Evolutionary conservation across 257 asterid genomes (phyloP).

Genomic region (Solanum stenotomum): DNA sequence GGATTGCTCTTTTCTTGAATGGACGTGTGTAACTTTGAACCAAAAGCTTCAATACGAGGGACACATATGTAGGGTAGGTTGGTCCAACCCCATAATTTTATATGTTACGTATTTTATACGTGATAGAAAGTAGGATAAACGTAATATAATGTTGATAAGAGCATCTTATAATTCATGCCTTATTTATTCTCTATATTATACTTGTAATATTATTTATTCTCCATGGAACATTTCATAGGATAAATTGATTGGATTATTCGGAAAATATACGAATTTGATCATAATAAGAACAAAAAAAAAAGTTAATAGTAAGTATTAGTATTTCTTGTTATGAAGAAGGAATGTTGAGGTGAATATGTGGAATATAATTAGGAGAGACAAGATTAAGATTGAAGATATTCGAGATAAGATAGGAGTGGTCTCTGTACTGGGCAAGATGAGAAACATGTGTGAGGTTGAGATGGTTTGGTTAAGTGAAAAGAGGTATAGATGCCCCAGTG

Average conservation of each 20-base stretch:
- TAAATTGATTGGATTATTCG: neutral
- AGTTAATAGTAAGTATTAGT: neutral
- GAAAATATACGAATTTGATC: neutral
- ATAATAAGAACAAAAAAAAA: neutral
- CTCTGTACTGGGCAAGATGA: neutral
- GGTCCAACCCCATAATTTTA: neutral
- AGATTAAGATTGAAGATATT: no score
- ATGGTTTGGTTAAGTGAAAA: neutral
- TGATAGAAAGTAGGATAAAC: neutral
- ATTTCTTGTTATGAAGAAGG: neutral
- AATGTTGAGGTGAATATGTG: neutral
- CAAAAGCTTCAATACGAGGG: neutral
- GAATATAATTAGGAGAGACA: no score
- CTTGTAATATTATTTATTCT: neutral
- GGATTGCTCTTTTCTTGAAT: neutral
- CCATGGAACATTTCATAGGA: neutral
- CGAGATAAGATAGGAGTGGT: no score
- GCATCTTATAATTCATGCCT: neutral
- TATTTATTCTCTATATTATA: neutral
- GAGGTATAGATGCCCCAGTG: neutral
- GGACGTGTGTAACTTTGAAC: slow-evolving; percentile 1
- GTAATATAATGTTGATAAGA: neutral
- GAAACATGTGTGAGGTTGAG: no score
- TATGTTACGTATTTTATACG: neutral
- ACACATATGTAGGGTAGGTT: neutral